Evolutionary conservation across 176 grass and related monocot species (phyloP).

Genomic region (Poa pratensis): DNA sequence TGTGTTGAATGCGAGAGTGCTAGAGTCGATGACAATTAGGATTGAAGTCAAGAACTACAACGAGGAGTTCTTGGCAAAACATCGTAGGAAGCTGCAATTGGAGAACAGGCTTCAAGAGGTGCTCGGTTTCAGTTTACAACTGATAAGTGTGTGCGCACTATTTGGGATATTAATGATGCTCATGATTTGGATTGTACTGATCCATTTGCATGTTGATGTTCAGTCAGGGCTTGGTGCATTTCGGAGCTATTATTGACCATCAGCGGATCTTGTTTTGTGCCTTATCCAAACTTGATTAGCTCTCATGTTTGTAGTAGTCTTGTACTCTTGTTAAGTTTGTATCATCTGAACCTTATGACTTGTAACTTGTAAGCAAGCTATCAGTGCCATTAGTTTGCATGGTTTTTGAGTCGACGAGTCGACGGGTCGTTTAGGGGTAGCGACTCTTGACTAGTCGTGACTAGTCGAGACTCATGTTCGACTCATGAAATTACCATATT

Average conservation of each 20-base stretch:
- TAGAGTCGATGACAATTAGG: background rate
- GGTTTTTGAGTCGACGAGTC: no score
- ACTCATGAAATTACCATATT: no score
- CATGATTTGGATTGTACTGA: background rate
- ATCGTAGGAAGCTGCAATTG: background rate
- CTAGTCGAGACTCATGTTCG: no score
- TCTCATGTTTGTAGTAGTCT: background rate
- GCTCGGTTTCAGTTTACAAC: constrained; percentile 6
- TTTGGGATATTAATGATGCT: background rate
- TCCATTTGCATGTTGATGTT: background rate
- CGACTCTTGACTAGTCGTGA: no score
- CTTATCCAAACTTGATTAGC: background rate
- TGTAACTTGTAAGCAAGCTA: background rate
- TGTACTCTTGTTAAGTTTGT: background rate
- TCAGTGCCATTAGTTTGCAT: no score
- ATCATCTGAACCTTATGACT: background rate
- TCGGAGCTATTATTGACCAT: background rate
- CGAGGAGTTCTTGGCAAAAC: constrained; percentile 3
- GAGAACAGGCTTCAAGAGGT: constrained; percentile 1
- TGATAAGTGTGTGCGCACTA: background rate
- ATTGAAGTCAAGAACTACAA: background rate
- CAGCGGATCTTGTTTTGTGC: background rate
- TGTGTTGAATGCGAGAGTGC: constrained; percentile 21
- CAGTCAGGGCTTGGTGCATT: background rate
- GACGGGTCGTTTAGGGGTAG: no score